phyloP scores from a whole-genome alignment of 2,329 filamentous ascomycete genomes.

The Neofusicoccum sp. region DNA sequence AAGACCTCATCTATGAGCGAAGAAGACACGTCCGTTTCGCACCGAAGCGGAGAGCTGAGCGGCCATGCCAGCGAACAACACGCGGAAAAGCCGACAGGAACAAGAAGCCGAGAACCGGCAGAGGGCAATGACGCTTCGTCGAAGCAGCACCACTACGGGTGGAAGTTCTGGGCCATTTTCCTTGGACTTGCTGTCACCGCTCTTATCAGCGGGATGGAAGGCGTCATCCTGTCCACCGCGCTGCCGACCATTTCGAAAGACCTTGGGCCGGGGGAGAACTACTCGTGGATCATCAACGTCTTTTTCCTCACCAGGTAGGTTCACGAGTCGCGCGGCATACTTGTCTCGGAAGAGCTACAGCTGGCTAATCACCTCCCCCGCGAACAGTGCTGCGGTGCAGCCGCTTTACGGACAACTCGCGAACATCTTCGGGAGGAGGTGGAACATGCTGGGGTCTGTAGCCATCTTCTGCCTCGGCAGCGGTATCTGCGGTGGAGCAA shows the following conservation, averaged over 20 bases:
- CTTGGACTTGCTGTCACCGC: constrained; percentile 29
- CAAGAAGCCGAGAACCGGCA: neutral
- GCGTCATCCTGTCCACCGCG: constrained; percentile 45
- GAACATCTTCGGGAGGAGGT: constrained; percentile 56
- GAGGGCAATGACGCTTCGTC: neutral
- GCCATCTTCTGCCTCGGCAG: constrained; percentile 53
- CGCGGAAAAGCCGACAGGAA: neutral
- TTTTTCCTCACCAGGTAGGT: constrained; percentile 33
- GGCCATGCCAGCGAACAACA: neutral
- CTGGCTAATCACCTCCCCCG: neutral
- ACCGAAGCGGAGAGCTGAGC: neutral
- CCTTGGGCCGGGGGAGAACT: constrained; percentile 34
- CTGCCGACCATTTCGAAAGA: constrained; percentile 43
- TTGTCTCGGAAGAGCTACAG: no score
- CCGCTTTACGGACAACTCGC: constrained; percentile 55
- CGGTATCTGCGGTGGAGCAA: no score
- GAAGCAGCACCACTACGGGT: neutral
- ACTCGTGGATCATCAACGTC: constrained; percentile 40
- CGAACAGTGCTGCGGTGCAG: constrained; percentile 45
- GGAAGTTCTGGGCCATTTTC: constrained; percentile 32
- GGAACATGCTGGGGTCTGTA: constrained; percentile 40
- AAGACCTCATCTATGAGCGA: neutral
- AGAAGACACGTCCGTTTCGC: neutral
- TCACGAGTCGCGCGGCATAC: neutral
- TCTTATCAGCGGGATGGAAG: constrained; percentile 43